Conservation (phyloP, 176 grass and related monocot species). For the Aegilops bicornis region DNA sequence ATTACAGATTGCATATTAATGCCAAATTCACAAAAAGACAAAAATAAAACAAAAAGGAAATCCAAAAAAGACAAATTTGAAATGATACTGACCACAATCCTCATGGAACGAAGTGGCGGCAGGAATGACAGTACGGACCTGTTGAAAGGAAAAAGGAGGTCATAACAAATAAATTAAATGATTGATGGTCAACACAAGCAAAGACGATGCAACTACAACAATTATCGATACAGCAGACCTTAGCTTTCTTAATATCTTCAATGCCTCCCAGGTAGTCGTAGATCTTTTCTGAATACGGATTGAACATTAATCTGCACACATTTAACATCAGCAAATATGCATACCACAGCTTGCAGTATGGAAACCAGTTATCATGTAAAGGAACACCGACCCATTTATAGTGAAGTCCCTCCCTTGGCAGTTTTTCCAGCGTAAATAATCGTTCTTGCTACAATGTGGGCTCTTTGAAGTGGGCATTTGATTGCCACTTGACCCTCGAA, state of each 20-base stretch:
- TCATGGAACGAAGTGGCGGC: conserved; percentile 79
- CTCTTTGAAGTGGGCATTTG: conserved; percentile 33
- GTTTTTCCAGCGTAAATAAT: conserved; percentile 88
- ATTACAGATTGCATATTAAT: conserved; percentile 47
- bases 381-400: conserved; percentile 72
- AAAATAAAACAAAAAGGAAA: conserved; percentile 8
- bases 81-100: conserved; percentile 71
- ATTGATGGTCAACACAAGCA: conserved; percentile 21
- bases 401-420: conserved; percentile 88
- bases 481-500: conserved; percentile 45
- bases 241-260: conserved; percentile 85
- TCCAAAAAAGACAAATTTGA: conserved; percentile 9
- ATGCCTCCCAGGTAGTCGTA: conserved; percentile 96
- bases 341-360: conserved; percentile 8
- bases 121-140: conserved; percentile 88
- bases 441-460: conserved; percentile 66
- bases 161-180: conserved; percentile 7
- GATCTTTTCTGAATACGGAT: conserved; percentile 86
- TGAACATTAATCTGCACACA: conserved; percentile 84
- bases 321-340: conserved; percentile 13
- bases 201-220: conserved; percentile 23
- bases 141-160: conserved; percentile 18
- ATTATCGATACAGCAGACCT: conserved; percentile 51
- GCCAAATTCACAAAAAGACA: conserved; percentile 16
- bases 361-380: conserved; percentile 4